These are phyloP conservation scores for Yamadazyma mexicana DNA, from an alignment of 1,139 yeast genomes.

Conservation along the genomic window DNA sequence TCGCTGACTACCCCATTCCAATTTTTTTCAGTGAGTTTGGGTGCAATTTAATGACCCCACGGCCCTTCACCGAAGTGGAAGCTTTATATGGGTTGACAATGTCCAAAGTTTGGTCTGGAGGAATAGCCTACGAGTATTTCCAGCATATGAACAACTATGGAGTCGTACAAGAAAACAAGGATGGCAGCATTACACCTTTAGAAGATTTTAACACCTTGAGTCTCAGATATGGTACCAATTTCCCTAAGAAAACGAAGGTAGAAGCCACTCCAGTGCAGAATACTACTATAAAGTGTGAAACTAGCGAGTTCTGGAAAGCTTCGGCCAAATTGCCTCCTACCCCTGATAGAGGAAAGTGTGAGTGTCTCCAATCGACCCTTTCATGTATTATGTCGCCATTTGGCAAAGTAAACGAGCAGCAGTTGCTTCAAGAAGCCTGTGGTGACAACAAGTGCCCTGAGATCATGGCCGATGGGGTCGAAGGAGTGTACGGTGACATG, in stretches of 20 bases:
- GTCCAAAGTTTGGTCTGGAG: slow-evolving; percentile 45
- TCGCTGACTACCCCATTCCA: slow-evolving; percentile 50
- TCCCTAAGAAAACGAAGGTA: slow-evolving; percentile 27
- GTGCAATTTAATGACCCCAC: slow-evolving; percentile 51
- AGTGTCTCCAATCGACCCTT: slow-evolving; percentile 51
- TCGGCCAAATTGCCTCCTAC: slow-evolving; percentile 48
- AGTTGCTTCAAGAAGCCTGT: slow-evolving; percentile 49
- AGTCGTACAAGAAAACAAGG: slow-evolving; percentile 26
- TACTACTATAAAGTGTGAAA: slow-evolving; percentile 7
- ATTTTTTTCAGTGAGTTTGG: slow-evolving; percentile 65
- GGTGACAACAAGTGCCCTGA: slow-evolving; percentile 51
- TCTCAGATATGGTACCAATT: slow-evolving; percentile 29
- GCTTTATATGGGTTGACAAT: slow-evolving; percentile 35
- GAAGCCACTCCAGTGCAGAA: slow-evolving; percentile 11
- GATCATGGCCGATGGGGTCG: slow-evolving; percentile 45
- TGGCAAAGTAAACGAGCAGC: slow-evolving; percentile 26
- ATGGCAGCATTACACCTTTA: slow-evolving; percentile 33
- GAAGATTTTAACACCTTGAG: slow-evolving; percentile 44
- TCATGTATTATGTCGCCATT: slow-evolving; percentile 49
- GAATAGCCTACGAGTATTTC: slow-evolving; percentile 40
- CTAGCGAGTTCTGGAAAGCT: slow-evolving; percentile 39
- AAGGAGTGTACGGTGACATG: slow-evolving; percentile 57
- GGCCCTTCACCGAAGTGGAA: slow-evolving; percentile 56
- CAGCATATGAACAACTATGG: slow-evolving; percentile 39
- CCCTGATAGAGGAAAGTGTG: slow-evolving; percentile 56